A percentile compares a stretch with the other conserved stretches of the same genome.
These are phyloP conservation scores for Centrapalus pauciflorus DNA, from an alignment of 129 eudicot genomes.

Conservation along the genomic window DNA sequence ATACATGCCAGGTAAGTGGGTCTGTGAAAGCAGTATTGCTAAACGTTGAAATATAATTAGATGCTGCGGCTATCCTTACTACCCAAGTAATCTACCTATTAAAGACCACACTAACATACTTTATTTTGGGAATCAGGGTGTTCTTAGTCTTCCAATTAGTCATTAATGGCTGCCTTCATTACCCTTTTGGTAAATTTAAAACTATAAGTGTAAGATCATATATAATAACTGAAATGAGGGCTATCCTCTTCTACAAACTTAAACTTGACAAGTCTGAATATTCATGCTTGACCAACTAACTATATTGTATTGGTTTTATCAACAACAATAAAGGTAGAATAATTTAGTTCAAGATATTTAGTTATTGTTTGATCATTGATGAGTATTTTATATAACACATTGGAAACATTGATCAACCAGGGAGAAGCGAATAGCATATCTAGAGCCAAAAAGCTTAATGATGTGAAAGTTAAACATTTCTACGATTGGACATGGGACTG, in stretches of 20 bases:
- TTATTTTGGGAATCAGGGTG: neutral
- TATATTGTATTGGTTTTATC: neutral
- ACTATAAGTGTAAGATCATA: neutral
- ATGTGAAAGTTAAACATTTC: neutral
- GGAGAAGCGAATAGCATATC: neutral
- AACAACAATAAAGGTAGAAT: neutral
- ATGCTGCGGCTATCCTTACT: neutral
- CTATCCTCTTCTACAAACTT: neutral
- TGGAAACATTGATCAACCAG: neutral
- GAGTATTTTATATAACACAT: neutral
- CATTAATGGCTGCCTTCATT: neutral
- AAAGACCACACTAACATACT: neutral
- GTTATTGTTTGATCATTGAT: neutral
- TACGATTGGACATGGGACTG: too few species aligned
- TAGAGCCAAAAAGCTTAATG: neutral
- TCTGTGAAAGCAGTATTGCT: neutral
- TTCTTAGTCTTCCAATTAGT: neutral
- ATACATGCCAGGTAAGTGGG: neutral
- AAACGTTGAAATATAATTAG: conserved; percentile 2
- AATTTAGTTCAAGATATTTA: neutral
- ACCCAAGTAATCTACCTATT: neutral
- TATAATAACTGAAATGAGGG: neutral
- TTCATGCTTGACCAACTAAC: neutral
- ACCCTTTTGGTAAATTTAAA: neutral
- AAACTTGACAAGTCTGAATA: neutral